Conservation (phyloP, 805 yeast species). For the Brettanomyces nanus region DNA sequence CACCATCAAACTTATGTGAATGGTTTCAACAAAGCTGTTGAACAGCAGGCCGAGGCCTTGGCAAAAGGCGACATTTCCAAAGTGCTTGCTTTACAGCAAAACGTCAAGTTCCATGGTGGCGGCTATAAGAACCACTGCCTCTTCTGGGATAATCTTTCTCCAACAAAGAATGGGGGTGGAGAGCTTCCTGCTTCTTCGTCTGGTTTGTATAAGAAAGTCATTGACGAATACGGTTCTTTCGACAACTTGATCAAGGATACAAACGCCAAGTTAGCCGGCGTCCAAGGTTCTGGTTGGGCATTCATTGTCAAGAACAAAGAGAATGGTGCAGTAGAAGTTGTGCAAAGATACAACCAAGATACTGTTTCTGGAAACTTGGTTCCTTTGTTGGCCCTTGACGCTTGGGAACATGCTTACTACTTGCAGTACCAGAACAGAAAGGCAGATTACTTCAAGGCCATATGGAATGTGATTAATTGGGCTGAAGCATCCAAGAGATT, state of each 20-base stretch:
- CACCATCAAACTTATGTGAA: slow-evolving; percentile 90
- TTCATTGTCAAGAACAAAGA: slow-evolving; percentile 77
- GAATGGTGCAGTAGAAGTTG: slow-evolving; percentile 68
- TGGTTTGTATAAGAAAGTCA: slow-evolving; percentile 50
- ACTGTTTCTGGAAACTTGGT: slow-evolving; percentile 62
- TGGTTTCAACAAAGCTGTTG: slow-evolving; percentile 73
- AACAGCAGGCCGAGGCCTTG: slow-evolving; percentile 62
- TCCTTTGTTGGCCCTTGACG: slow-evolving; percentile 84
- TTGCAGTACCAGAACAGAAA: slow-evolving; percentile 88
- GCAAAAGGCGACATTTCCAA: slow-evolving; percentile 49
- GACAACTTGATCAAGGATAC: slow-evolving; percentile 59
- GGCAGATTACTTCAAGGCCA: slow-evolving; percentile 86
- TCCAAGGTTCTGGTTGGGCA: slow-evolving; percentile 96
- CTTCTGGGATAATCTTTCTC: slow-evolving; percentile 86
- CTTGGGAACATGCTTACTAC: slow-evolving; percentile 97
- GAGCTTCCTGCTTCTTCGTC: slow-evolving; percentile 47
- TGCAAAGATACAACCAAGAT: slow-evolving; percentile 81
- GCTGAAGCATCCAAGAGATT: slow-evolving; percentile 76
- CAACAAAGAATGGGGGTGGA: slow-evolving; percentile 72
- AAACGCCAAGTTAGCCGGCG: slow-evolving; percentile 69
- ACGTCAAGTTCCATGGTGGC: slow-evolving; percentile 87
- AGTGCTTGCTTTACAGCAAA: slow-evolving; percentile 58
- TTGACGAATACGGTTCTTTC: slow-evolving; percentile 59
- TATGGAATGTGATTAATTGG: slow-evolving; percentile 95
- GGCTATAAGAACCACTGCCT: slow-evolving; percentile 81